phyloP scores from a whole-genome alignment of 139 green algal genomes.

The Trebouxia sp. region DNA sequence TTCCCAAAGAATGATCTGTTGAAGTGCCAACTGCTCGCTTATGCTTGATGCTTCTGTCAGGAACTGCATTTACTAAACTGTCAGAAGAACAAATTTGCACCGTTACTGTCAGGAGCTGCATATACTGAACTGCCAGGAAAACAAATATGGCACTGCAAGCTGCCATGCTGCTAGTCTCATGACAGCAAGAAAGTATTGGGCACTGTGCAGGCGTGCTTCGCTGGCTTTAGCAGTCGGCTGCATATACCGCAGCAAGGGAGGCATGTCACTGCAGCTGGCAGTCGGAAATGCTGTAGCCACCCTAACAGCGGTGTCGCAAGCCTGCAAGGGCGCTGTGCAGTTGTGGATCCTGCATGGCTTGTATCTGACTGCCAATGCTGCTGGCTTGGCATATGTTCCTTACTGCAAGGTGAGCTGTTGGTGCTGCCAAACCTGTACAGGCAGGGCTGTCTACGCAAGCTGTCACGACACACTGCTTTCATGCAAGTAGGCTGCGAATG shows the following conservation, averaged over 20 bases:
- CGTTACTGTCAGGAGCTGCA: no score
- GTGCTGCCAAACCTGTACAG: no score
- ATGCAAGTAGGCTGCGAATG: no score
- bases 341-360: slow-evolving; percentile 87
- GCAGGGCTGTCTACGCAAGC: not conserved
- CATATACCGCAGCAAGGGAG: slow-evolving; percentile 68
- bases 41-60: no score
- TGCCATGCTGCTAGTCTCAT: not conserved
- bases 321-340: slow-evolving; percentile 37
- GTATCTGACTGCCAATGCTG: slow-evolving; percentile 67
- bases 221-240: slow-evolving; percentile 76
- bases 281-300: slow-evolving; percentile 48
- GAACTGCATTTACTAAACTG: no score
- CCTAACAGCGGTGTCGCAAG: slow-evolving; percentile 59
- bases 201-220: slow-evolving; percentile 47
- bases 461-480: not conserved
- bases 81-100: no score
- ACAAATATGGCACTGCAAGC: no score
- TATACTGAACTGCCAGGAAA: no score
- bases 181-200: no score
- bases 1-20: no score
- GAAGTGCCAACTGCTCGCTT: no score
- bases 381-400: slow-evolving; percentile 75
- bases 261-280: slow-evolving; percentile 64
- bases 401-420: slow-evolving; percentile 41